Base-by-base conservation (phyloP, 2,329 filamentous ascomycete species). In the Aspergillus costaricaensis region DNA sequence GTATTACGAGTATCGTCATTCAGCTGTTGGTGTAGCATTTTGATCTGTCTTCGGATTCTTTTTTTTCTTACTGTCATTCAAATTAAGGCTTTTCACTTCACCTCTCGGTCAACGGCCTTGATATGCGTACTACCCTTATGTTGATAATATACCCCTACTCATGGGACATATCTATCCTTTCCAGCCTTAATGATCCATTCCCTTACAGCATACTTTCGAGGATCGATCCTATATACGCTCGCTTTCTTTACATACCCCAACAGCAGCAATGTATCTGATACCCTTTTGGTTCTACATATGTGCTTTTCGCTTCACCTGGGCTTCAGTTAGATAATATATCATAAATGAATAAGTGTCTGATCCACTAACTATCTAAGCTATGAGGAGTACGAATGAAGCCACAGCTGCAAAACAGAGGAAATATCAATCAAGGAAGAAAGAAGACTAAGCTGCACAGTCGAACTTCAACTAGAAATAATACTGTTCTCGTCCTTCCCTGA, bases 21-120 rank as follows among this genome's bases (percentile, higher is more conserved):
- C 71, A 2, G 56, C 65, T 15, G 69, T 76, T 41, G 73, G 74
- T 12, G 17, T 76, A 30, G 73, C 74, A 6, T 76, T 73, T 59
- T 76, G 64, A 67, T 44, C 41, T 12, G 14, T 30, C 41, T 19
- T 21, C 41, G 9, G 4, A 3, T 38, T 2, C 25, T 39, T 43
- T 38, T 14, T 17, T 44, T 44, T 19, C 12, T 14, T 44, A 44
- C 19, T 23, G 3, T 44, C 41, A 14, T 23, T 15, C 21, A 10
- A 12, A 6, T 14, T 7, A 23, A 23, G 12, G 23, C 23, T 23
- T 44, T 23, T 44, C 41, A 44, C 4, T 21, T 44, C 10, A 14
- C 19, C 19, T 23, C 4, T 6, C 10, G 17, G 10, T 21, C 17
- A 23, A 44, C 19, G 19, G 41, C 41, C 12, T 44, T 23, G 41